Evolutionary conservation across 768 basidiomycete species (phyloP).

Genomic region (Lactifluus echinatus): DNA sequence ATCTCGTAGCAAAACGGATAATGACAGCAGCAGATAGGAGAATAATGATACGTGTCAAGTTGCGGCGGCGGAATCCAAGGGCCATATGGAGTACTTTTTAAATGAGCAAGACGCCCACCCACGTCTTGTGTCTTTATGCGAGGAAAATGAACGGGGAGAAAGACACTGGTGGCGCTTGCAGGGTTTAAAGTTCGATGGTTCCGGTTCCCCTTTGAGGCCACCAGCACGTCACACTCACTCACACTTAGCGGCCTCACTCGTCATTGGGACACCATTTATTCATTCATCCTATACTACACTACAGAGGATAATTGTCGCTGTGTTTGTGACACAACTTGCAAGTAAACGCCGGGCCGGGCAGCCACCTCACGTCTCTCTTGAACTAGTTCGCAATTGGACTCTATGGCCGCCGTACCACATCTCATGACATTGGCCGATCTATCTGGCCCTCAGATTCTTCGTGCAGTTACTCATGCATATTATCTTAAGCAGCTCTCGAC

Average conservation of each 20-base stretch:
- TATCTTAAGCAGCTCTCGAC: conserved; percentile 50
- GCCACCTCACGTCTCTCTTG: no score
- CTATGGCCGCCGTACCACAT: conserved; percentile 42
- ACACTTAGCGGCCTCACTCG: no score
- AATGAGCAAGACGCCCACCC: neutral
- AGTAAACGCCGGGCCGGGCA: no score
- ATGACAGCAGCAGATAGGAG: conserved; percentile 30
- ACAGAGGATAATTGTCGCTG: no score
- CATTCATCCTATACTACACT: no score
- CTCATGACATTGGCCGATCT: conserved; percentile 89
- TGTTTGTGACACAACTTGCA: no score
- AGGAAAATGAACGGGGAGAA: neutral
- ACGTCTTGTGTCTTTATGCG: neutral
- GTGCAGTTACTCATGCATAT: conserved; percentile 55
- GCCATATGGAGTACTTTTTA: conserved; percentile 1
- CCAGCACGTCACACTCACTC: no score
- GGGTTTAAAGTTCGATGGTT: no score
- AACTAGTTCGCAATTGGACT: no score
- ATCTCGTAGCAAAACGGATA: conserved; percentile 33
- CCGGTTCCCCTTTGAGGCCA: no score
- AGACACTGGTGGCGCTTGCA: no score
- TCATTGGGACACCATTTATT: no score
- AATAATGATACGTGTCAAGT: conserved; percentile 36
- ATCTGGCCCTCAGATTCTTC: conserved; percentile 59
- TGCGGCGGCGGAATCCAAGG: conserved; percentile 38